A percentile compares a stretch with the other conserved stretches of the same genome.
phyloP scores from a whole-genome alignment of 2,329 filamentous ascomycete species.

The Penicillium sp. region DNA sequence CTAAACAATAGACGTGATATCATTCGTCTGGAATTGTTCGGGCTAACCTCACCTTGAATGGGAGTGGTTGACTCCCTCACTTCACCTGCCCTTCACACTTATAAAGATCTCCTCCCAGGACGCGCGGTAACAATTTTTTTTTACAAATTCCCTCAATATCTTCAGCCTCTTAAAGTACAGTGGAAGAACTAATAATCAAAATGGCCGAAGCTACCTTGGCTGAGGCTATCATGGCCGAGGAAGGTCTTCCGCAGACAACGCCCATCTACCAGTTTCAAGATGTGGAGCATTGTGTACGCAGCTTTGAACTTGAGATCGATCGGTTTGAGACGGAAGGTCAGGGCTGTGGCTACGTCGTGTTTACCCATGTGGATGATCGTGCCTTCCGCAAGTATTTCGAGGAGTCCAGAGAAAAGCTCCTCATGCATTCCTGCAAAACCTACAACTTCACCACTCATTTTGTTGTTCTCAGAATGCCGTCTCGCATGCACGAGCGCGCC shows the following conservation, averaged over 20 bases:
- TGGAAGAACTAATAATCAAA: no score
- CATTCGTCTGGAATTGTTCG: conserved; percentile 10
- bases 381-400: neutral
- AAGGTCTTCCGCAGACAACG: neutral
- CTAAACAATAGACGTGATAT: conserved; percentile 10
- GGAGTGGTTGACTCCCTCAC: no score
- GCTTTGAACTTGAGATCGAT: neutral
- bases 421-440: neutral
- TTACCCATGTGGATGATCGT: neutral
- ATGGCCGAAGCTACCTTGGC: neutral
- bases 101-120: no score
- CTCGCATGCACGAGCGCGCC: neutral
- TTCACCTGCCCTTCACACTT: no score
- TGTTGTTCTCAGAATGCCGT: neutral
- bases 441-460: neutral
- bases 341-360: neutral
- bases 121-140: no score
- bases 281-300: neutral
- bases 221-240: neutral
- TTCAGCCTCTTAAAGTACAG: no score
- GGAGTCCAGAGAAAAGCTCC: neutral
- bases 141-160: no score
- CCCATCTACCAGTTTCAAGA: neutral
- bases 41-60: no score
- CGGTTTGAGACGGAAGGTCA: neutral